Conservation (phyloP, 2,329 filamentous ascomycete species). For the Aspergillus phoenicis region DNA sequence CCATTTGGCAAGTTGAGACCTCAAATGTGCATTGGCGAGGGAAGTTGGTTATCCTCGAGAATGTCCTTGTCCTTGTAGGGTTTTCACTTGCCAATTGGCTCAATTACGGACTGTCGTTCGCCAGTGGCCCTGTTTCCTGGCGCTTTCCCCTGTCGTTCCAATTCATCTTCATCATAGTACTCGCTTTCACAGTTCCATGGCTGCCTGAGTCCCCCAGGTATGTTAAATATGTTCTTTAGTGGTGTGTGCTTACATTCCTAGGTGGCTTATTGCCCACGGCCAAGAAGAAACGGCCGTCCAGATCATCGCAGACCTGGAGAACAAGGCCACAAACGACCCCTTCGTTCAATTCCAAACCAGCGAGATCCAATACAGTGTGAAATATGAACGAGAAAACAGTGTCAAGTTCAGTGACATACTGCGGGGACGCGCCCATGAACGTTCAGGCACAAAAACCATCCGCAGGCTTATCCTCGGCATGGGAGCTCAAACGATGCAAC, state of each 20-base stretch:
- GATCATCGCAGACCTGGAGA: constrained; percentile 44
- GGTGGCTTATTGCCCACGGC: constrained; percentile 26
- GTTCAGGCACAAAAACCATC: constrained; percentile 28
- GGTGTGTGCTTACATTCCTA: background rate
- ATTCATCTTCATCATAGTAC: constrained; percentile 12
- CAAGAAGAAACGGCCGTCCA: constrained; percentile 41
- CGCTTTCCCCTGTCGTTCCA: constrained; percentile 18
- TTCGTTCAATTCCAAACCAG: constrained; percentile 46
- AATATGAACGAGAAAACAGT: constrained; percentile 54
- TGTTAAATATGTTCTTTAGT: too few species aligned
- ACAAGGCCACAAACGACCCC: constrained; percentile 39
- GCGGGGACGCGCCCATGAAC: constrained; percentile 37
- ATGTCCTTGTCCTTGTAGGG: constrained; percentile 10
- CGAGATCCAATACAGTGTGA: constrained; percentile 51
- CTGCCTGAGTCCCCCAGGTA: constrained; percentile 18
- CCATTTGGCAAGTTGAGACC: constrained; percentile 31
- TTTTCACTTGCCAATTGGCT: constrained; percentile 14
- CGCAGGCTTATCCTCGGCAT: constrained; percentile 50
- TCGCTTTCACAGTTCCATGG: constrained; percentile 6
- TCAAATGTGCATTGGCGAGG: constrained; percentile 42
- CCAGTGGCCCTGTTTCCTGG: constrained; percentile 10
- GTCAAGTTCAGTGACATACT: constrained; percentile 55
- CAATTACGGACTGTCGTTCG: constrained; percentile 13
- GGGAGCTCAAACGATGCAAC: constrained; percentile 44
- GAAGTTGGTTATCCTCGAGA: constrained; percentile 52